Conservation (phyloP, 345 rosid genomes). For the Anacardium occidentale region DNA sequence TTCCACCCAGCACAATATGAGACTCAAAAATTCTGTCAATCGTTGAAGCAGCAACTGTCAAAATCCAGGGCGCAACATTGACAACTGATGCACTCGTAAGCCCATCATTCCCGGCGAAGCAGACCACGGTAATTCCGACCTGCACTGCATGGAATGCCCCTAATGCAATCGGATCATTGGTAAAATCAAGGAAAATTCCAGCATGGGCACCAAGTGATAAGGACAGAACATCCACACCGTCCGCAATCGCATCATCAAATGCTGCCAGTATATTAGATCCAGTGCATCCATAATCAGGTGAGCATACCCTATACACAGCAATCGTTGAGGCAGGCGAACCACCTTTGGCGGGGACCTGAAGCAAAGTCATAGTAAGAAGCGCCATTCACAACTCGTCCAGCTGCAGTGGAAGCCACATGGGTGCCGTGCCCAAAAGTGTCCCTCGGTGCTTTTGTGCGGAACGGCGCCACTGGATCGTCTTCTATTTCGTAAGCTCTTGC, state of each 20-base stretch:
- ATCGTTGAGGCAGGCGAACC: slow-evolving; percentile 70
- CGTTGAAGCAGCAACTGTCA: slow-evolving; percentile 81
- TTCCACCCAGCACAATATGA: slow-evolving; percentile 58
- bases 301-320: slow-evolving; percentile 65
- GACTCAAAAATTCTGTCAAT: slow-evolving; percentile 84
- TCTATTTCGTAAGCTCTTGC: slow-evolving; percentile 56
- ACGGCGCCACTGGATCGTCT: slow-evolving; percentile 11
- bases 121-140: slow-evolving; percentile 66
- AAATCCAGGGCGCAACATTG: slow-evolving; percentile 77
- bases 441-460: slow-evolving; percentile 41
- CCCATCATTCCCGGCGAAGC: slow-evolving; percentile 83
- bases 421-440: slow-evolving; percentile 79
- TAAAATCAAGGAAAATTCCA: slow-evolving; percentile 25
- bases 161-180: slow-evolving; percentile 62
- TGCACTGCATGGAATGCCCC: slow-evolving; percentile 82
- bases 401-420: slow-evolving; percentile 69
- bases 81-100: slow-evolving; percentile 49
- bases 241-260: slow-evolving; percentile 72
- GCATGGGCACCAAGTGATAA: slow-evolving; percentile 65
- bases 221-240: slow-evolving; percentile 71
- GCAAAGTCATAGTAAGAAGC: slow-evolving; percentile 84
- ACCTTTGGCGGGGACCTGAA: slow-evolving; percentile 63
- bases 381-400: slow-evolving; percentile 53
- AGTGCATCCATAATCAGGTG: slow-evolving; percentile 43
- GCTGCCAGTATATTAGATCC: slow-evolving; percentile 70